Conservation (phyloP, 176 grass and related monocot genomes). For the Avena insularis region DNA sequence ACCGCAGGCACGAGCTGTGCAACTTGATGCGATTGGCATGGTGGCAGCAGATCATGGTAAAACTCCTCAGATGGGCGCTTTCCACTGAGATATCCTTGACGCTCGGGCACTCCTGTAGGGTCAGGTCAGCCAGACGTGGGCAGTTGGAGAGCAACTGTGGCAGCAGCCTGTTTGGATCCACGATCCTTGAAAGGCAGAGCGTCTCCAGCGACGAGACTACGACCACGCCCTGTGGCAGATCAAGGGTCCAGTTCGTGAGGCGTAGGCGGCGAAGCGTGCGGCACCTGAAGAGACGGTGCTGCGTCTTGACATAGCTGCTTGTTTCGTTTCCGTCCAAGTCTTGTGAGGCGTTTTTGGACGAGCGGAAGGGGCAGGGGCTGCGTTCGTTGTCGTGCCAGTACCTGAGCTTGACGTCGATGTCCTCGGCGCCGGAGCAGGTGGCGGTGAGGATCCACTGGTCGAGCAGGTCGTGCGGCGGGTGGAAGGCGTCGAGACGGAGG, state of each 20-base stretch:
- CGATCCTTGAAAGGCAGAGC: neutral
- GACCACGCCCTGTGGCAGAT: neutral
- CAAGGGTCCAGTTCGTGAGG: neutral
- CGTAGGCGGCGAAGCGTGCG: neutral
- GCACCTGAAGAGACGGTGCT: neutral
- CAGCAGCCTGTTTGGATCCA: neutral
- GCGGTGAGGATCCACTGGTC: neutral
- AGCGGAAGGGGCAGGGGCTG: conserved; percentile 11
- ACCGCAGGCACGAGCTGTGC: neutral
- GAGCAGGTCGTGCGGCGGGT: neutral
- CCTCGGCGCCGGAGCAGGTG: neutral
- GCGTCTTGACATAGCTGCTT: neutral
- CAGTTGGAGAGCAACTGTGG: neutral
- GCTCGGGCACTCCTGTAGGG: conserved; percentile 22
- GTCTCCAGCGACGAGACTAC: neutral
- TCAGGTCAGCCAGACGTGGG: neutral
- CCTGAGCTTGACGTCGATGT: conserved; percentile 11
- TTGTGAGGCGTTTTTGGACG: neutral
- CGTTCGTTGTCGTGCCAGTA: neutral
- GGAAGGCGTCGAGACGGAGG: neutral
- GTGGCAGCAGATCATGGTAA: conserved; percentile 30
- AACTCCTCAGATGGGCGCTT: neutral
- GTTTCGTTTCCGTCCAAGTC: neutral
- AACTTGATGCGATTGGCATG: neutral
- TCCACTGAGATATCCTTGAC: neutral